Conservation (phyloP, 768 basidiomycete genomes). For the Lactifluus volemus region DNA sequence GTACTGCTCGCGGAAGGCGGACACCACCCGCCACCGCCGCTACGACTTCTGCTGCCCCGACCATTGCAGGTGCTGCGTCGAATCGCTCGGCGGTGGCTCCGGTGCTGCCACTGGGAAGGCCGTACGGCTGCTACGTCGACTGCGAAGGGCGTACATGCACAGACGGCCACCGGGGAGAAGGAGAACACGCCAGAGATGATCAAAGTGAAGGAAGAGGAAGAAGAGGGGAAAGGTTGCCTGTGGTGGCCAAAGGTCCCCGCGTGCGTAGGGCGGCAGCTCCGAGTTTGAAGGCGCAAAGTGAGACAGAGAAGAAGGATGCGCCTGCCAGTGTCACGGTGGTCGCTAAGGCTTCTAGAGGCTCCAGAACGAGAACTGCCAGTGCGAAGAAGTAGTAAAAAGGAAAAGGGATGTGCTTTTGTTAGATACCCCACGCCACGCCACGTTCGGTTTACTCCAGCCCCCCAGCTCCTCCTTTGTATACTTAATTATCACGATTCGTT, state of each 20-base stretch:
- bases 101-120: not conserved
- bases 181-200: constrained; percentile 29
- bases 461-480: too few relatives aligned
- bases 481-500: too few relatives aligned
- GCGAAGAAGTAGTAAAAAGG: constrained; percentile 1
- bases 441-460: too few relatives aligned
- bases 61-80: constrained; percentile 4
- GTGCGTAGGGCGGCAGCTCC: constrained; percentile 6
- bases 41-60: not conserved
- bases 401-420: too few relatives aligned
- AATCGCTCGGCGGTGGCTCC: not conserved
- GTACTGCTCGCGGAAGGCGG: constrained; percentile 18
- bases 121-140: constrained; percentile 3
- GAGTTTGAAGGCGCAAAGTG: constrained; percentile 12
- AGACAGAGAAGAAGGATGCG: constrained; percentile 17
- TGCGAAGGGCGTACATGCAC: not conserved
- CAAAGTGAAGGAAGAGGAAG: constrained; percentile 15
- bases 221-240: constrained; percentile 3
- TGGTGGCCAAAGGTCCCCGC: not conserved
- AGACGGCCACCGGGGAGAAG: constrained; percentile 20
- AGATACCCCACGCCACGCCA: too few relatives aligned
- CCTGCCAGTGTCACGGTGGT: not conserved
- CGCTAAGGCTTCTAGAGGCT: constrained; percentile 16
- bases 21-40: constrained; percentile 10
- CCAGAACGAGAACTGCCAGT: constrained; percentile 15